Evolutionary conservation across 2,329 filamentous ascomycete genomes (phyloP), one percentile per base, ranked within the genome.

Genomic region (Hymenoscyphus repandus): DNA sequence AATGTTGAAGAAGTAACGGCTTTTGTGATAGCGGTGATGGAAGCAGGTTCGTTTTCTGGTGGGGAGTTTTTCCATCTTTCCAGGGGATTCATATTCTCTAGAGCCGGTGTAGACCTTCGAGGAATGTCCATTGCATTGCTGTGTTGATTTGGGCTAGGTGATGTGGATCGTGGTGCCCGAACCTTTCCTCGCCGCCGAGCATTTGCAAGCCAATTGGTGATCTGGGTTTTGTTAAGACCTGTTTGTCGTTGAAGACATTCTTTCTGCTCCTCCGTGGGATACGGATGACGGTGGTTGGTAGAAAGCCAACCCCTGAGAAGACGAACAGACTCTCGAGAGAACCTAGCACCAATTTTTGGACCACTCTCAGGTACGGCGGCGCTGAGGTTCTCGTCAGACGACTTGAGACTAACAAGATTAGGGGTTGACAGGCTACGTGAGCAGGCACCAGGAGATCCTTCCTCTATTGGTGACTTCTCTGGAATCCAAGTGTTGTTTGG

Each of bases 141-240:
- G 50, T 79, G 78, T 10, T 78, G 77, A 55, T 75, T 77, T 22
- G 81, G 77, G 41, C 58, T 85, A 1, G 89, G 87, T 4, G 88
- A 91, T 15, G 78, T 81, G 30, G 80, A 82, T 56, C 85, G 77
- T 42, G 81, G 82, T 1, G 80, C 74, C 43, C 83, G 80, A 49
- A 86, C 82, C 71, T 95, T 96, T 61, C 88, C 85, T 55, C 90
- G 79, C 50, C 90, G 82, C 39, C 90, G 83, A 51, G 90, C 90
- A 68, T 96, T 96, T 52, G 90, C 90, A 42, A 96, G 80, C 90
- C 90, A 96, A 66, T 95, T 95, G 10, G 85, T 85, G 60, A 96
- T 92, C 64, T 96, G 91, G 12, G 78, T 86, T 62, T 88, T 82
- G 66, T 82, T 90, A 37, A 96, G 75, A 6, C 90, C 89, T 1